Evolutionary conservation across 2,329 filamentous ascomycete genomes (phyloP), one percentile per base, ranked within the genome.

Genomic region (Alternaria arborescens): DNA sequence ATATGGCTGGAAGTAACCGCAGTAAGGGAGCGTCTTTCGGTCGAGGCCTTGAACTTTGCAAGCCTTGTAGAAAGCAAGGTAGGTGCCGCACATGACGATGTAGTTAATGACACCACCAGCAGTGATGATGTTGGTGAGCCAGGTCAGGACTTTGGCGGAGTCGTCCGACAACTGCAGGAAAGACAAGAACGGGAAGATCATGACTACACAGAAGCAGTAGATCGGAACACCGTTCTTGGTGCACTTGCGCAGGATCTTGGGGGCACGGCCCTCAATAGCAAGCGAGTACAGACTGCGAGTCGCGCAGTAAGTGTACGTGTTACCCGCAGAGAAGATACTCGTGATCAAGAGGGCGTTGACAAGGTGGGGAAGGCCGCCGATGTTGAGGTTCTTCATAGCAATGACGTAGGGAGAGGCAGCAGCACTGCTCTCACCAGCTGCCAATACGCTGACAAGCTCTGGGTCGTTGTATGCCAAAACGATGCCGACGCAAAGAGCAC

Each of bases 111-210:
- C 56, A 70, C 91, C 89, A 1, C 90, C 91, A 0, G 91, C 89
- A 11, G 91, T 93, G 18, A 92, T 83, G 71, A 92, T 78, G 60
- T 86, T 90, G 41, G 91, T 86, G 66, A 93, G 88, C 91, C 91
- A 93, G 46, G 83, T 83, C 63, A 94, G 81, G 1, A 93, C 91
- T 28, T 88, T 86, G 4, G 90, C 85, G 0, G 88, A 84, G 59
- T 83, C 83, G 63, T 87, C 84, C 8, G 87, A 89, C 18, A 94
- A 84, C 76, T 93, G 89, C 48, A 94, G 80, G 78, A 93, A 95
- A 3, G 89, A 87, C 11, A 96, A 80, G 7, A 93, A 82, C 1
- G 89, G 86, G 68, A 95, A 88, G 4, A 86, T 75, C 47, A 93
- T 83, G 0, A 91, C 89, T 28, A 89, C 77, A 1, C 77, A 65